Evolutionary conservation across 225 moss, liverwort and hornwort species (phyloP).

Genomic region (Thuidium tamariscinum): DNA sequence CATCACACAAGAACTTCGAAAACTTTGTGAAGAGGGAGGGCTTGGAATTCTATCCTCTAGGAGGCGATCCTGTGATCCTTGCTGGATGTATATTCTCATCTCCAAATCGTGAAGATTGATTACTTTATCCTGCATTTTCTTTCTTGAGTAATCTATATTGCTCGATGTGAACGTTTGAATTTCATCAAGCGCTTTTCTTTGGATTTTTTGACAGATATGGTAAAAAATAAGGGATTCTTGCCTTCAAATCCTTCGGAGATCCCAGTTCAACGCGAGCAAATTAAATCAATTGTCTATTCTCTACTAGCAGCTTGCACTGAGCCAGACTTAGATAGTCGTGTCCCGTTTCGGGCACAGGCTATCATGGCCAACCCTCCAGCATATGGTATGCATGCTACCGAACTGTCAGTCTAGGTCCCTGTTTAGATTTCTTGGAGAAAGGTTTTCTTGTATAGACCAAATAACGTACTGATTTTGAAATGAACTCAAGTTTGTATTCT

Average conservation of each 20-base stretch:
- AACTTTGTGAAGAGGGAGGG: slow-evolving; percentile 52
- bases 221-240: slow-evolving; percentile 65
- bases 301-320: slow-evolving; percentile 44
- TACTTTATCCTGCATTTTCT: background rate
- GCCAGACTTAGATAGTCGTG: slow-evolving; percentile 29
- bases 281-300: slow-evolving; percentile 56
- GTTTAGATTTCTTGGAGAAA: background rate
- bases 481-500: background rate
- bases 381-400: slow-evolving; percentile 28
- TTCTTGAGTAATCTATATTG: background rate
- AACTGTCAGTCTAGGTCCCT: background rate
- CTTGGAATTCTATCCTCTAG: slow-evolving; percentile 54
- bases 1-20: slow-evolving; percentile 51
- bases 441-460: background rate
- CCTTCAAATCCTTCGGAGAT: slow-evolving; percentile 55
- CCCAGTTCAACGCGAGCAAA: slow-evolving; percentile 45
- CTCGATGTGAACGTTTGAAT: background rate
- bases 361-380: slow-evolving; percentile 69
- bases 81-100: slow-evolving; percentile 42
- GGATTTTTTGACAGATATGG: slow-evolving; percentile 41
- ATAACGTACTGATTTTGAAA: background rate
- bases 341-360: slow-evolving; percentile 38
- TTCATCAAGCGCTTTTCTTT: background rate
- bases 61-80: slow-evolving; percentile 60
- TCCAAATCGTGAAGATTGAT: background rate